These are phyloP conservation scores for Colletotrichum sp. DNA, from an alignment of 2,329 filamentous ascomycete species.

Conservation along the genomic window DNA sequence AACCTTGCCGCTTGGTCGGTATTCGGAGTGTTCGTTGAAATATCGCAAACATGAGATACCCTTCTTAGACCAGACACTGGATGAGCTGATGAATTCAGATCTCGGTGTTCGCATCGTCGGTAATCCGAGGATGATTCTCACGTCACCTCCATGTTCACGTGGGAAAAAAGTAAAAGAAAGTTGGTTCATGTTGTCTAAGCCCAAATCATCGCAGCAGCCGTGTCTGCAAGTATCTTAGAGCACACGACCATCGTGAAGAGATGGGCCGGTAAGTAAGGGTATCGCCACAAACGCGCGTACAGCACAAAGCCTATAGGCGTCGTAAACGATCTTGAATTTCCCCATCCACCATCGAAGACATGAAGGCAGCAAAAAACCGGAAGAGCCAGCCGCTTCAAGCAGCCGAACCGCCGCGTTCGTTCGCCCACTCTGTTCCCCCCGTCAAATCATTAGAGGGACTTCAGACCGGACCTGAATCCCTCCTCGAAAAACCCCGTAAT, in stretches of 20 bases:
- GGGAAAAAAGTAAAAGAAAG: not conserved
- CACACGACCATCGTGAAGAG: not conserved
- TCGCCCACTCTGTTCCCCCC: not conserved
- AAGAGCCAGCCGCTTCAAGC: not conserved
- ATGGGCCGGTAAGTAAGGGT: not conserved
- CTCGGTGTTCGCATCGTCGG: not conserved
- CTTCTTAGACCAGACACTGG: not conserved
- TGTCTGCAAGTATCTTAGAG: constrained; percentile 7
- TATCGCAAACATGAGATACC: not conserved
- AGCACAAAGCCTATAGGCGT: not conserved
- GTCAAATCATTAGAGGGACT: not conserved
- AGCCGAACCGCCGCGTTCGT: not conserved
- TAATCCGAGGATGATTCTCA: not conserved
- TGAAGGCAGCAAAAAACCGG: not conserved
- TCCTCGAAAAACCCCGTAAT: not conserved
- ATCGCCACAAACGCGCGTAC: not conserved
- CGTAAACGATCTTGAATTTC: not conserved
- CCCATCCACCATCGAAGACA: not conserved
- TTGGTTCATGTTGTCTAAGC: not conserved
- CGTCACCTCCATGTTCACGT: not conserved
- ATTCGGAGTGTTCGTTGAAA: not conserved
- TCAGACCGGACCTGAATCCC: not conserved
- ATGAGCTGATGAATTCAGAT: not conserved
- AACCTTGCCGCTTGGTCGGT: not conserved
- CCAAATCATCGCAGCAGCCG: not conserved